These are phyloP conservation scores for Iris pallida DNA, from an alignment of 116 monocot genomes.

Conservation along the genomic window DNA sequence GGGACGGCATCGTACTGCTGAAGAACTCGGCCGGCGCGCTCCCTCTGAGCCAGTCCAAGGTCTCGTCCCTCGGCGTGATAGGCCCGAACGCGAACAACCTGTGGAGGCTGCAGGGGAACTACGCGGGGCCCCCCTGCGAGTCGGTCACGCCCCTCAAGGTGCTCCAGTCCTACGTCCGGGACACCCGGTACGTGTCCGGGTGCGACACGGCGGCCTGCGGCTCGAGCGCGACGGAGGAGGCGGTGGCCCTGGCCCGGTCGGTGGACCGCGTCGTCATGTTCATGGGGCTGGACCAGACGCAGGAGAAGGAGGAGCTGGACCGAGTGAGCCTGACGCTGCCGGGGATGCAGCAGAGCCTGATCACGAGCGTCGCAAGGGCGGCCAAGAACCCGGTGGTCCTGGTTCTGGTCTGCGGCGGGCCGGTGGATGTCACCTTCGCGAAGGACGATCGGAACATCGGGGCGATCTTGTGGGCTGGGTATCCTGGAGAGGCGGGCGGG, in stretches of 20 bases:
- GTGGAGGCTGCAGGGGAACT: slow-evolving; percentile 59
- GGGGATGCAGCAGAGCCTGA: slow-evolving; percentile 65
- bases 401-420: slow-evolving; percentile 79
- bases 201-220: slow-evolving; percentile 50
- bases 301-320: slow-evolving; percentile 75
- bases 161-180: slow-evolving; percentile 42
- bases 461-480: slow-evolving; percentile 80
- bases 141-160: slow-evolving; percentile 47
- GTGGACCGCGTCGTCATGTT: slow-evolving; percentile 80
- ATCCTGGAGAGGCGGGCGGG: slow-evolving; percentile 91
- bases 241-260: slow-evolving; percentile 47
- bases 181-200: slow-evolving; percentile 45
- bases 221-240: slow-evolving; percentile 34
- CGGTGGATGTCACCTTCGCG: slow-evolving; percentile 70
- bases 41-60: slow-evolving; percentile 45
- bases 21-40: slow-evolving; percentile 58
- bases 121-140: slow-evolving; percentile 67
- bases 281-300: slow-evolving; percentile 69
- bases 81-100: slow-evolving; percentile 78
- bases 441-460: slow-evolving; percentile 54
- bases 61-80: slow-evolving; percentile 58
- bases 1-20: slow-evolving; percentile 77
- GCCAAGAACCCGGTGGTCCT: slow-evolving; percentile 68
- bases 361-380: slow-evolving; percentile 64
- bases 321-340: slow-evolving; percentile 61